Evolutionary conservation across 345 rosid species (phyloP).

Genomic region (Eucalyptus regnans): DNA sequence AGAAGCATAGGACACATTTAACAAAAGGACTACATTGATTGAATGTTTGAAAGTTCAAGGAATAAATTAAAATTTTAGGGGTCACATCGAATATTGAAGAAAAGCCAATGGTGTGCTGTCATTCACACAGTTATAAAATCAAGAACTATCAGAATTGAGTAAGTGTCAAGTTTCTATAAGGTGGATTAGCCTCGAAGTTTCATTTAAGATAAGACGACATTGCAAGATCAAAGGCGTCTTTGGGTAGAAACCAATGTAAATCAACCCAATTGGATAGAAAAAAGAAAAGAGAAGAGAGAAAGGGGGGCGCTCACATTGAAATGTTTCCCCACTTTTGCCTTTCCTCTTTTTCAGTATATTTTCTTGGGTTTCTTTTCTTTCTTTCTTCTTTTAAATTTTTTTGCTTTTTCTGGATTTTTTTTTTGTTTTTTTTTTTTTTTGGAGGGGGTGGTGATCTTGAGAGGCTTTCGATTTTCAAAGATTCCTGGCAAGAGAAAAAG

Average conservation of each 20-base stretch:
- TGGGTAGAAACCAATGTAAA: neutral
- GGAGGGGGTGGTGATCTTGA: neutral
- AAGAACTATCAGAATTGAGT: neutral
- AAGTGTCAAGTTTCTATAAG: neutral
- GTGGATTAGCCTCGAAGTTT: neutral
- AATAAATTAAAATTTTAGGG: neutral
- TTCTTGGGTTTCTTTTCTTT: neutral
- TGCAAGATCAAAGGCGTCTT: neutral
- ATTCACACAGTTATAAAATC: rapidly evolving
- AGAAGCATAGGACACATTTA: neutral
- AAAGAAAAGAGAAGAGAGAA: too few species aligned
- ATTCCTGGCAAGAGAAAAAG: slow-evolving; percentile 36
- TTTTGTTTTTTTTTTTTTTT: neutral
- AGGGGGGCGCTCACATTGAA: neutral
- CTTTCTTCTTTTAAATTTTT: neutral
- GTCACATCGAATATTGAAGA: neutral
- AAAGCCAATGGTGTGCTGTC: rapidly evolving
- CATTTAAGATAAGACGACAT: neutral
- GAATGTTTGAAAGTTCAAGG: neutral
- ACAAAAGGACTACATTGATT: neutral
- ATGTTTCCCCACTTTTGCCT: neutral
- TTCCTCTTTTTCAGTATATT: neutral
- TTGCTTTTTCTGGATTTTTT: neutral
- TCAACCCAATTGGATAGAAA: neutral
- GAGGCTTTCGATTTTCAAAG: slow-evolving; percentile 29